These are phyloP conservation scores for Dactylonectria macrodidyma DNA, from an alignment of 2,329 filamentous ascomycete species.

Conservation along the genomic window DNA sequence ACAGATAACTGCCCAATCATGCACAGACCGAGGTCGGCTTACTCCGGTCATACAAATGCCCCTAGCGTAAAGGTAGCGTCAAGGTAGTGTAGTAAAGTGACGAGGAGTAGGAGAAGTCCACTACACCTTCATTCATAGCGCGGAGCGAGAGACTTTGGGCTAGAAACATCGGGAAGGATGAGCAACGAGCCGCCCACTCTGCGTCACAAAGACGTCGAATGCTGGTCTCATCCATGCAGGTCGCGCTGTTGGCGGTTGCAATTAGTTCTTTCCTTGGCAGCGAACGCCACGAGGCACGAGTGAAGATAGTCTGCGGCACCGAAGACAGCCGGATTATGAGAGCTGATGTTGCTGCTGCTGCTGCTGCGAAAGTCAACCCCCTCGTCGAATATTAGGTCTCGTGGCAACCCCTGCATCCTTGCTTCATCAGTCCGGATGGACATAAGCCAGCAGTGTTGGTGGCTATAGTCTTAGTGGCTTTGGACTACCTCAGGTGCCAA, in stretches of 20 bases:
- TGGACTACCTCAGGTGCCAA: not conserved
- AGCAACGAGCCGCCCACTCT: not conserved
- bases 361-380: not conserved
- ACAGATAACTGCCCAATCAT: not conserved
- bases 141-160: not conserved
- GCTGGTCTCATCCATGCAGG: not conserved
- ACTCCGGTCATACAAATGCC: not conserved
- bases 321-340: not conserved
- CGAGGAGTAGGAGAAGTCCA: too few relatives aligned
- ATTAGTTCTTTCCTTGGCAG: not conserved
- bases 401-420: not conserved
- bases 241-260: not conserved
- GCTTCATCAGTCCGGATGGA: not conserved
- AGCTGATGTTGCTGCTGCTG: not conserved
- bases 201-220: too few relatives aligned
- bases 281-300: not conserved
- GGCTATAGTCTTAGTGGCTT: not conserved
- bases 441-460: not conserved
- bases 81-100: too few relatives aligned
- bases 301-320: not conserved
- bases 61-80: too few relatives aligned
- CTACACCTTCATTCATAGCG: not conserved
- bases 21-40: not conserved
- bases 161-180: not conserved
- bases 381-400: not conserved